Conservation (phyloP, 371 early-diverging fungal genomes). For the Encephalitozoon hellem region DNA sequence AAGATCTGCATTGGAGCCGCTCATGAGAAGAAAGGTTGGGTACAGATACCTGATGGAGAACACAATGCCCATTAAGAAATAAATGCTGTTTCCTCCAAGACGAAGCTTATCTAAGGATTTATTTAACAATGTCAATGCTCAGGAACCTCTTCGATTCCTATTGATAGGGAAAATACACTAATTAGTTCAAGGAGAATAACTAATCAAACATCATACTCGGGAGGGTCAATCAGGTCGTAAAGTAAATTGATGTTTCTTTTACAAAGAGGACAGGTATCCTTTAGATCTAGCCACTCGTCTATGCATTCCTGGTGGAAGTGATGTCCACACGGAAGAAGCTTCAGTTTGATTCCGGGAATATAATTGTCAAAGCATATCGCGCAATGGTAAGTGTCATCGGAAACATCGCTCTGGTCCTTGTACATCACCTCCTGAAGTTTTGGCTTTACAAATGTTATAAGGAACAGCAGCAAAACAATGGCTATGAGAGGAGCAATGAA, state of each 20-base stretch:
- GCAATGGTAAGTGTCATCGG: slow-evolving; percentile 59
- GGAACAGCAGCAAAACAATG: slow-evolving; percentile 56
- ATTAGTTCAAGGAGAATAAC: not conserved
- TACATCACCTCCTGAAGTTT: slow-evolving; percentile 59
- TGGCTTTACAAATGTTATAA: slow-evolving; percentile 59
- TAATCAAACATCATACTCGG: slow-evolving; percentile 9
- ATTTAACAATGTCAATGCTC: not conserved
- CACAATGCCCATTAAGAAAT: slow-evolving; percentile 12
- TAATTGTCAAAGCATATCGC: slow-evolving; percentile 61
- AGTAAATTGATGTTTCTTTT: slow-evolving; percentile 61
- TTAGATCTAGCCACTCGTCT: slow-evolving; percentile 62
- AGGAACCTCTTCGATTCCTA: not conserved
- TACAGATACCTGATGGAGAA: slow-evolving; percentile 28
- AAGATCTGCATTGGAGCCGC: not conserved
- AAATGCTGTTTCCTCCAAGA: not conserved
- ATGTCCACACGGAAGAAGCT: slow-evolving; percentile 61
- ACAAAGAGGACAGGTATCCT: slow-evolving; percentile 62
- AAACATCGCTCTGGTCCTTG: slow-evolving; percentile 48
- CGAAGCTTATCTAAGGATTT: not conserved
- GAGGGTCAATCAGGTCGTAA: slow-evolving; percentile 60
- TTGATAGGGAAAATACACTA: not conserved
- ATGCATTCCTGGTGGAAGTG: slow-evolving; percentile 62
- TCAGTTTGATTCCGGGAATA: slow-evolving; percentile 47
- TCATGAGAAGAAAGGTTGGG: not conserved
- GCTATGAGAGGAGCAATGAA: slow-evolving; percentile 61